Evolutionary conservation across 225 moss, liverwort and hornwort genomes (phyloP), one percentile per base, ranked within the genome.

Genomic region (Asterella californica): DNA sequence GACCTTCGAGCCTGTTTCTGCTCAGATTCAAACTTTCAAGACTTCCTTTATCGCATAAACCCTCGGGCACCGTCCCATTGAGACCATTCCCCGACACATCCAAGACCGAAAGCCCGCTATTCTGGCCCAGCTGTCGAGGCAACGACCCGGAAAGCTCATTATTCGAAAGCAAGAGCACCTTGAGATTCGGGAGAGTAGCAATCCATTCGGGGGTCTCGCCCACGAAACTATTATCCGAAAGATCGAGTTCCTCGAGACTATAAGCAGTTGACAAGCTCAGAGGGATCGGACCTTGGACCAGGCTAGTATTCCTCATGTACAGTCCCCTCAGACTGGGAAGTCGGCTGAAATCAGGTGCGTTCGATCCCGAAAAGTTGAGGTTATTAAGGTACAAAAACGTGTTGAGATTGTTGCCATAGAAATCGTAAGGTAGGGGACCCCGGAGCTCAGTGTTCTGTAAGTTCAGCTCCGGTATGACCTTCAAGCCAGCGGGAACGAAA

Each of bases 41-140:
- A 0, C 10, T 7, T 19, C 27, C 53, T 9, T 54, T 21, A 38
- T 29, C n/a, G 55, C 79, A 70, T 21, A 79, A 46, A 12, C 53
- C 70, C 32, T 55, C 55, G 9, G 79, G 79, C 49, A 79, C 24
- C 15, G 55, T 42, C 14, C 79, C 79, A n/a, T 68, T 79, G 34
- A 79, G 69, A 15, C 46, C 30, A 27, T 79, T 79, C 30, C 30
- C 32, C 10, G 79, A 79, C 30, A 79, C 49, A 30, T 79, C 72
- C 22, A 79, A 9, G 25, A 34, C 25, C 14, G 57, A 36, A 14
- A 79, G 59, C 29, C 37, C 47, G 38, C 79, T 57, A 34, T 29
- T 57, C 17, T 29, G 49, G 9, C 79, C 79, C 36, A 79, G 79
- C 36, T 25, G 49, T 29, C 38, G 36, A 34, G 79, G 79, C 25